Base-by-base conservation (phyloP, 2,329 filamentous ascomycete species). In the Epichloe uncinata region DNA sequence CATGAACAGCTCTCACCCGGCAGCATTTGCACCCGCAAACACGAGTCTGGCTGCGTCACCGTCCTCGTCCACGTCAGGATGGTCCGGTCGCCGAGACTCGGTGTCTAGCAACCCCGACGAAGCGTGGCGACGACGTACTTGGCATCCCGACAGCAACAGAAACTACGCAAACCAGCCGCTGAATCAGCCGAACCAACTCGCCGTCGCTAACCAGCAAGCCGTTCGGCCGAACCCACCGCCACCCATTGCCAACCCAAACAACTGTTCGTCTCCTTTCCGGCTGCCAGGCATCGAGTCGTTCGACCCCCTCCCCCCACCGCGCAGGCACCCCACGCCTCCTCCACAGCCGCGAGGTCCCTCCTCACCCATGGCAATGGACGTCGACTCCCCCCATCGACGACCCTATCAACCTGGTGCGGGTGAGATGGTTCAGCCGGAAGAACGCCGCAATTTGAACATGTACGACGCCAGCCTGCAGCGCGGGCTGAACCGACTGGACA, bases 211-310 rank as follows among this genome's bases (percentile, higher is more conserved):
- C 5, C 81, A 16, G 16, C 16, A 85, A 60, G 80, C 72, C 55
- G 75, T 69, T 67, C 78, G 68, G 62, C 79, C 63, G 59, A 78
- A 60, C 66, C 77, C 69, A 60, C 75, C 61, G 63, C 78, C 66
- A 61, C 77, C 64, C 56, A 67, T 71, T 34, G 69, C 66, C 38
- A 72, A 64, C 50, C 69, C 64, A 5, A 63, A 64, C 37, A 79
- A 67, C 64, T 73, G 65, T 60, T 81, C 83, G 57, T 77, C 74
- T 6, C 68, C 74, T 4, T 72, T 87, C 13, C 81, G 87, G 38
- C 74, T 96, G 13, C 90, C 90, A 1, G 89, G 90, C 13, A 96
- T 96, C 56, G 88, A 95, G 63, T 94, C 87, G 15, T 95, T 96
- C 58, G 88, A 91, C 60, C 82, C 82, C 26, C 87, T 50, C 26